Base-by-base conservation (phyloP, 805 yeast genomes). In the Sugiyamaella smithiae region DNA sequence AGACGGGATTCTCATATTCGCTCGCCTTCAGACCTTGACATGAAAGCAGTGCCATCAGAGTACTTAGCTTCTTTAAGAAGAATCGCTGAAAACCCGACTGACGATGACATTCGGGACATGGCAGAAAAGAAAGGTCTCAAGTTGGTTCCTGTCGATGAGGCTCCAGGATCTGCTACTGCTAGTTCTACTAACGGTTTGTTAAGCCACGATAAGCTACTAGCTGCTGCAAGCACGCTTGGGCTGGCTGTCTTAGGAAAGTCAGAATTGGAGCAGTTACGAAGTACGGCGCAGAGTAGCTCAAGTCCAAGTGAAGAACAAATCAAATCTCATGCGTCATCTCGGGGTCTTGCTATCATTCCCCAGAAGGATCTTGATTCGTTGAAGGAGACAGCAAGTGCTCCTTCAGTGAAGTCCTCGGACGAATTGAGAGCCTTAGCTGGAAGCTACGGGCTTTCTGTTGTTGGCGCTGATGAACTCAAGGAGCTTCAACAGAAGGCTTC, bases 41-140 rank as follows among this genome's bases (percentile, higher is more conserved):
- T 60, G 50, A 51, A 50, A 35, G 57, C 63, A 1, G 69, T 66
- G 1, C 66, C 69, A 1, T 50, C 58, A 0, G 58, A 55, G 7
- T 65, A 65, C 32, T 52, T 65, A n/a, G 57, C 61, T 5, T 53
- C 61, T 0, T 47, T 66, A 43, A 56, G 62, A 23, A 51, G 60
- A 12, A 55, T 66, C 25, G 63, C 59, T 6, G 69, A 67, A 52
- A 37, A 45, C 16, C 71, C 70, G 4, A 52, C 60, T 6, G 43
- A 52, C 22, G 58, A 54, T 1, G 69, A 66, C 46, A 49, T 67
- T 2, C 50, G 41, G 4, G 38, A 37, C 4, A 49, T 61, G 50
- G 67, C 68, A 2, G 44, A 49, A 4, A 55, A 55, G 45, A 48
- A 54, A 1, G 63, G 59, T n/a, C 52, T 61, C 23, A 48, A 42